Conservation (phyloP, 805 yeast genomes). For the Candida palmyrensis region DNA sequence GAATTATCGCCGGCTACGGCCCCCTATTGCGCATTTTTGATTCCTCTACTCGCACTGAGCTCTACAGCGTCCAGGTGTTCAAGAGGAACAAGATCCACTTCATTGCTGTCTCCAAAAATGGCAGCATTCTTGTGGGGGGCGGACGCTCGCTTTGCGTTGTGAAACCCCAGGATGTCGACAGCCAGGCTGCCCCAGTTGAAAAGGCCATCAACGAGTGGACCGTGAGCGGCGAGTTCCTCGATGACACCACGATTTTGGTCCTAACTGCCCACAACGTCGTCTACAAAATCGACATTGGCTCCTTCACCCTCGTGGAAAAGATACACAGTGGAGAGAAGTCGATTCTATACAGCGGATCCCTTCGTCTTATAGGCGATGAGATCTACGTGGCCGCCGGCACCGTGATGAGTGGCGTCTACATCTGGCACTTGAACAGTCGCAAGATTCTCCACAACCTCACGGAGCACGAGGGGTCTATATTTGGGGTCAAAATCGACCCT, state of each 20-base stretch:
- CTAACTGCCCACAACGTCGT: slow-evolving; percentile 80
- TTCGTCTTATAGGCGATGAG: slow-evolving; percentile 40
- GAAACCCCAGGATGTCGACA: slow-evolving; percentile 18
- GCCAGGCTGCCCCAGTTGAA: slow-evolving; percentile 26
- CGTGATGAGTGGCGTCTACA: slow-evolving; percentile 78
- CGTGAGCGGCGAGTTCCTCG: slow-evolving; percentile 49
- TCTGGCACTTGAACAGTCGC: slow-evolving; percentile 59
- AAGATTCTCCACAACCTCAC: slow-evolving; percentile 49
- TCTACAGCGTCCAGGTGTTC: slow-evolving; percentile 46
- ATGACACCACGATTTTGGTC: slow-evolving; percentile 34
- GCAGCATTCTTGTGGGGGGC: slow-evolving; percentile 49
- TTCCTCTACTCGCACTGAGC: slow-evolving; percentile 17
- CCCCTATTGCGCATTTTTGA: slow-evolving; percentile 52
- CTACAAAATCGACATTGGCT: slow-evolving; percentile 16
- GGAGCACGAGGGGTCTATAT: slow-evolving; percentile 89
- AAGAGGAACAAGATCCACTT: slow-evolving; percentile 79
- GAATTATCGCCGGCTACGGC: slow-evolving; percentile 63
- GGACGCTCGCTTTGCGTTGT: slow-evolving; percentile 60
- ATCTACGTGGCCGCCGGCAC: slow-evolving; percentile 83
- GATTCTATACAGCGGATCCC: slow-evolving; percentile 81
- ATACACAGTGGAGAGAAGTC: slow-evolving; percentile 64
- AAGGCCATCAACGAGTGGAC: slow-evolving; percentile 76
- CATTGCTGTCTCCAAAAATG: slow-evolving; percentile 37
- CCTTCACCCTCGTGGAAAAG: slow-evolving; percentile 20
- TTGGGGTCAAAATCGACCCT: slow-evolving; percentile 63